Base-by-base conservation (phyloP, 495 filamentous ascomycete genomes). In the Zalerion maritima region DNA sequence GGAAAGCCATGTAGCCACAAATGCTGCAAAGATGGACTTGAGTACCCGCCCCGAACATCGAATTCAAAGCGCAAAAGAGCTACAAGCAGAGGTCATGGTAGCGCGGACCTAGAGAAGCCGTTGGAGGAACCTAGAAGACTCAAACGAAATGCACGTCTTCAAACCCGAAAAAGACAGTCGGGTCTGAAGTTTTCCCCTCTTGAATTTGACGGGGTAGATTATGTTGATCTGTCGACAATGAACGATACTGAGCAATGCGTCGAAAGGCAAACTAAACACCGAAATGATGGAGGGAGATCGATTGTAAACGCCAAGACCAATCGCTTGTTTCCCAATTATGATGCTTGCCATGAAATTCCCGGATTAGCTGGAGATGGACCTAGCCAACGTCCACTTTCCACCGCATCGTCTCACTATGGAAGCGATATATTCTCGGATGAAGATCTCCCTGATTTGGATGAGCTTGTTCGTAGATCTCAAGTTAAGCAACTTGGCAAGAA, bases 21-120 rank as follows among this genome's bases (percentile, higher is more conserved):
- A 20, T 97, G 89, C 42, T 97, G 89, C 47, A 72, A 69, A n/a
- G 81, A 92, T 26, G 87, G 87, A 1, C 43, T 89, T 4, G 77
- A 85, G 18, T 91, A 80, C 31, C 77, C 71, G 35, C 49, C 56
- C 1, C 48, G 54, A n/a, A 64, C 58, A 36, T 37, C 41, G 27
- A 54, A 48, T 23, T 32, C 43, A 16, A 55, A 42, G 32, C 41
- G 42, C 14, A 43, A 41, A 17, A 40, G 30, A 5, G 24, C 17
- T 9, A 15, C 11, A 0, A 23, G 20, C 14, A 24, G 24, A 12
- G 15, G 8, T 0, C 31, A 32, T 1, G 26, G 40, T n/a, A n/a
- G n/a, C n/a, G n/a, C n/a, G n/a, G n/a, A n/a, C n/a, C n/a, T n/a
- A 24, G 24, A 38, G 29, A 29, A 32, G 28, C 29, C 12, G 21